Evolutionary conservation across 2,329 filamentous ascomycete genomes (phyloP).

Genomic region (Fusarium armeniacum): DNA sequence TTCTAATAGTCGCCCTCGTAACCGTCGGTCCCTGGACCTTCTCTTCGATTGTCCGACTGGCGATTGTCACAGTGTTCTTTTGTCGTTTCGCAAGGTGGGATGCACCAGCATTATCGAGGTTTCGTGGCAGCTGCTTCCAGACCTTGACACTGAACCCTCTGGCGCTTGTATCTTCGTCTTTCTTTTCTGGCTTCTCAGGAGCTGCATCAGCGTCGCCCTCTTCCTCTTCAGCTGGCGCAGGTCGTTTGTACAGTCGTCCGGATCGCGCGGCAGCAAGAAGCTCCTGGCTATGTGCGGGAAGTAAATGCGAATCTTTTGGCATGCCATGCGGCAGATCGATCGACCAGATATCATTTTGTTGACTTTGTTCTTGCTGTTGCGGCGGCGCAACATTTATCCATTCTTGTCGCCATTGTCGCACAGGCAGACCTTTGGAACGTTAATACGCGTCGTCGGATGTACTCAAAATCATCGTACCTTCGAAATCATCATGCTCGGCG

Average conservation of each 20-base stretch:
- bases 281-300: constrained; percentile 84
- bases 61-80: constrained; percentile 71
- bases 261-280: constrained; percentile 85
- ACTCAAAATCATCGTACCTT: constrained; percentile 58
- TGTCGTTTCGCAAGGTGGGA: constrained; percentile 73
- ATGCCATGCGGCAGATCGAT: constrained; percentile 81
- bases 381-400: constrained; percentile 77
- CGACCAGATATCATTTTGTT: constrained; percentile 78
- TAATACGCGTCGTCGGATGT: constrained; percentile 31
- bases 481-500: constrained; percentile 73
- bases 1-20: constrained; percentile 84
- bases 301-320: constrained; percentile 85
- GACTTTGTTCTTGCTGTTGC: constrained; percentile 71
- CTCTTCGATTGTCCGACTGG: constrained; percentile 65
- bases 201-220: constrained; percentile 65
- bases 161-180: constrained; percentile 71
- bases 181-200: constrained; percentile 69
- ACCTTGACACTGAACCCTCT: constrained; percentile 69
- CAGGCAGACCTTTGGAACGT: constrained; percentile 76
- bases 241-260: constrained; percentile 80
- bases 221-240: constrained; percentile 72
- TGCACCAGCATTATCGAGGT: constrained; percentile 65
- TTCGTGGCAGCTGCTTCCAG: constrained; percentile 74
- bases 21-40: constrained; percentile 68
- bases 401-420: constrained; percentile 89